Conservation (phyloP, 2,329 filamentous ascomycete species). For the Colletotrichum sublineola region DNA sequence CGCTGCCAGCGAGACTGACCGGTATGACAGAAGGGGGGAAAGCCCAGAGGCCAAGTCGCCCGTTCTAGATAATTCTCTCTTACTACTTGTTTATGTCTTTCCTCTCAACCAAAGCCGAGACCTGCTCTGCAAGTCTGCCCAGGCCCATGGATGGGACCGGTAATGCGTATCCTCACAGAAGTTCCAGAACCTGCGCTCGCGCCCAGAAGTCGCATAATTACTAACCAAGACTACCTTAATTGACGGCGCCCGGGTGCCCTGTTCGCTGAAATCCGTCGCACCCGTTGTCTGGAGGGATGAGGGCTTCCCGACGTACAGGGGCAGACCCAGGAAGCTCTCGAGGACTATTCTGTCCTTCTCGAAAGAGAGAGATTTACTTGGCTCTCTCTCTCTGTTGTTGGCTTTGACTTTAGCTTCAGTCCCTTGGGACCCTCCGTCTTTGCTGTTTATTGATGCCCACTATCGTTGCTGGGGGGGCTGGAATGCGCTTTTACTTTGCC, state of each 20-base stretch:
- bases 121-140: not conserved
- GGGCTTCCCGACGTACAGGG: not conserved
- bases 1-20: conserved; percentile 12
- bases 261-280: conserved; percentile 27
- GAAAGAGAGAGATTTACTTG: conserved; percentile 1
- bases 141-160: not conserved
- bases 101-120: not conserved
- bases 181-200: conserved; percentile 4
- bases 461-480: conserved; percentile 1
- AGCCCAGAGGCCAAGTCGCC: not conserved
- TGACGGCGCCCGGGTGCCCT: conserved; percentile 10
- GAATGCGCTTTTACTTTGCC: conserved; percentile 14
- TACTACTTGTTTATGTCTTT: not conserved
- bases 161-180: not conserved
- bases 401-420: conserved; percentile 4
- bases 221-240: conserved; percentile 33
- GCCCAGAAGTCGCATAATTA: conserved; percentile 33
- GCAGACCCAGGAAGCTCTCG: not conserved
- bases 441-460: not conserved
- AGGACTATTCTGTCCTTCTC: not conserved
- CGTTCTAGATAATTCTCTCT: not conserved
- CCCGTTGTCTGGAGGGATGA: not conserved
- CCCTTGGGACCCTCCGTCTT: not conserved
- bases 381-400: not conserved
- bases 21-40: conserved; percentile 6